phyloP scores from a whole-genome alignment of 2,329 filamentous ascomycete species.

The Talaromyces sp. region DNA sequence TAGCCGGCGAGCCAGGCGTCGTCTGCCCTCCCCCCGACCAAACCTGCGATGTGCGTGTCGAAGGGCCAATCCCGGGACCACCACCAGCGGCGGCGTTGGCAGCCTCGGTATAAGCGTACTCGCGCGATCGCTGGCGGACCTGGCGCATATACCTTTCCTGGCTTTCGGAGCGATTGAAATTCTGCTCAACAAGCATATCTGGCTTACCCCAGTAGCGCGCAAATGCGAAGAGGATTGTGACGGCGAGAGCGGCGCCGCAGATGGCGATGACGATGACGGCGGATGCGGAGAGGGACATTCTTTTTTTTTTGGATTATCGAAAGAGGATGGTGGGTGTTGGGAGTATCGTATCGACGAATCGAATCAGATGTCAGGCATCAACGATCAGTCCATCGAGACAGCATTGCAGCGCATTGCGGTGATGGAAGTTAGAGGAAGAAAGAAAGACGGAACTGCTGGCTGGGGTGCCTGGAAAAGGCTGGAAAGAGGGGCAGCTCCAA shows the following conservation, averaged over 20 bases:
- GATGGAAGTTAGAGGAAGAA: background rate
- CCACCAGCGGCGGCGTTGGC: background rate
- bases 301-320: background rate
- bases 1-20: background rate
- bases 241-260: background rate
- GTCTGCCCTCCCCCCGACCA: background rate
- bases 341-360: background rate
- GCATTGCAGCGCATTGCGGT: background rate
- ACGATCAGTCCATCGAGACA: background rate
- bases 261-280: constrained; percentile 13
- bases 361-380: background rate
- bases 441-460: background rate
- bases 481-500: background rate
- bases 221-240: constrained; percentile 12
- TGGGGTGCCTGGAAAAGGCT: background rate
- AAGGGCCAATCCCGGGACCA: background rate
- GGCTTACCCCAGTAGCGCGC: constrained; percentile 3
- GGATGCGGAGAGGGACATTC: constrained; percentile 8
- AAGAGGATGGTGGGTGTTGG: background rate
- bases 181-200: background rate
- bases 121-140: constrained; percentile 9
- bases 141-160: constrained; percentile 12
- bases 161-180: background rate
- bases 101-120: constrained; percentile 9
- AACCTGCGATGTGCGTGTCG: constrained; percentile 4